Conservation (phyloP, 2,329 filamentous ascomycete genomes). For the Xylaria sp. region DNA sequence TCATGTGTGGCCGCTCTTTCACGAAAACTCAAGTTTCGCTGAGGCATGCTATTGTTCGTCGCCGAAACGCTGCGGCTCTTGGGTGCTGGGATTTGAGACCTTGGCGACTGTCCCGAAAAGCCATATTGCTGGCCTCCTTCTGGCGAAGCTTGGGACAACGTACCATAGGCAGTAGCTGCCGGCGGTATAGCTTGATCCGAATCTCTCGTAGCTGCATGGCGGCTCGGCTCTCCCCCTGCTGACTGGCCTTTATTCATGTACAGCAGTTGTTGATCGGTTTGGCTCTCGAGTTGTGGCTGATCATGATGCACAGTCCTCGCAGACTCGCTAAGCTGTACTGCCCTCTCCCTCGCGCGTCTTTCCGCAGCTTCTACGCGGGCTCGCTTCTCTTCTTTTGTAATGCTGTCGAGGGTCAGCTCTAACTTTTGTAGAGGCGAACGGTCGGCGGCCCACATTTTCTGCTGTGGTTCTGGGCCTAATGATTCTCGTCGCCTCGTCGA, state of each 20-base stretch:
- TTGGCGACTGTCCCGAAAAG: constrained; percentile 47
- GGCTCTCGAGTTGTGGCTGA: constrained; percentile 37
- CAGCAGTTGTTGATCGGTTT: constrained; percentile 49
- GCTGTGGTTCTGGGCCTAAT: constrained; percentile 54
- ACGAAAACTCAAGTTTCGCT: constrained; percentile 70
- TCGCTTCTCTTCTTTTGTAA: constrained; percentile 95
- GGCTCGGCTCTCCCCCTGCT: constrained; percentile 43
- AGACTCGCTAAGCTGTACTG: constrained; percentile 50
- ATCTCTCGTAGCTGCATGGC: constrained; percentile 40
- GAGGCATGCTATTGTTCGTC: constrained; percentile 54
- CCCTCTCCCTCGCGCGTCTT: constrained; percentile 73
- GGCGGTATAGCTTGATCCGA: constrained; percentile 45
- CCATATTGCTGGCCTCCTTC: constrained; percentile 48
- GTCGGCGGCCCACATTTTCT: constrained; percentile 77
- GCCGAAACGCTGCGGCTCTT: constrained; percentile 42
- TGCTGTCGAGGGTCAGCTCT: constrained; percentile 88
- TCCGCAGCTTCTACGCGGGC: constrained; percentile 87
- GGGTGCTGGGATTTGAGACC: constrained; percentile 45
- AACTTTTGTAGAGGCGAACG: constrained; percentile 93
- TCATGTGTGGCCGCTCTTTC: constrained; percentile 64
- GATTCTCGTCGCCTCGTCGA: constrained; percentile 54
- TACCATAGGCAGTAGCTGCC: constrained; percentile 43
- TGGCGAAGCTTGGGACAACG: constrained; percentile 49
- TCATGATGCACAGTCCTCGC: constrained; percentile 36
- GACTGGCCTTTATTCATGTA: constrained; percentile 48